A percentile compares a stretch with the other conserved stretches of the same genome.
phyloP scores from a whole-genome alignment of 2,329 filamentous ascomycete genomes.

The Atkinsonella texensis region DNA sequence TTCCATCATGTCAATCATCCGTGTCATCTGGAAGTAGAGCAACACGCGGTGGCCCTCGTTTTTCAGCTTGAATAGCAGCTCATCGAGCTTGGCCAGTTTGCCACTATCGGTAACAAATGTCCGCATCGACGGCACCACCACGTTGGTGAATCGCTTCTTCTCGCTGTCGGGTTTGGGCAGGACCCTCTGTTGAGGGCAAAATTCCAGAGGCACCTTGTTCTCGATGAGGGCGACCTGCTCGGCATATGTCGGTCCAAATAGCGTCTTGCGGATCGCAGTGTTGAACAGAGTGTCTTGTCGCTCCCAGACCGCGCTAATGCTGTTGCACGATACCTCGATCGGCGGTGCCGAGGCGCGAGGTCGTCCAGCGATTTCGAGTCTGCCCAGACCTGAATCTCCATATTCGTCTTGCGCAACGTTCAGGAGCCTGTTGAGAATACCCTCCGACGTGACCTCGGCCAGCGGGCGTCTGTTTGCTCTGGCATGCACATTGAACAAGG shows the following conservation, averaged over 20 bases:
- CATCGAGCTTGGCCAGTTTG: slow-evolving; percentile 84
- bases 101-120: slow-evolving; percentile 96
- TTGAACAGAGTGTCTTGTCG: slow-evolving; percentile 71
- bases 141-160: slow-evolving; percentile 78
- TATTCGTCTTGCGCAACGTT: slow-evolving; percentile 62
- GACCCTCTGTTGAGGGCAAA: slow-evolving; percentile 51
- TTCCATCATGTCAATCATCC: slow-evolving; percentile 99
- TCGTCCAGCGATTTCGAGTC: slow-evolving; percentile 70
- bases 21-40: slow-evolving; percentile 99
- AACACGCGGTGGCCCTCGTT: slow-evolving; percentile 85
- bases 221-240: slow-evolving; percentile 67
- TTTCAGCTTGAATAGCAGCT: slow-evolving; percentile 80
- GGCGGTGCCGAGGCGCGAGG: slow-evolving; percentile 78
- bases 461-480: slow-evolving; percentile 55
- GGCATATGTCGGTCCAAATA: slow-evolving; percentile 53
- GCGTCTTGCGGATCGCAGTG: slow-evolving; percentile 54
- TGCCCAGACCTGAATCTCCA: slow-evolving; percentile 56
- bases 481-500: slow-evolving; percentile 69
- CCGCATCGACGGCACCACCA: slow-evolving; percentile 89
- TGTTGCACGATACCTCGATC: slow-evolving; percentile 66
- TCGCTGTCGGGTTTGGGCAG: slow-evolving; percentile 69
- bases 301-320: slow-evolving; percentile 52
- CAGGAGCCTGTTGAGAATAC: slow-evolving; percentile 62
- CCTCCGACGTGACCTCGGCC: slow-evolving; percentile 58
- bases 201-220: slow-evolving; percentile 53